Evolutionary conservation across 208 protist species (phyloP), one percentile per base, ranked within the genome.

Genomic region (Acanthamoeba rhysodes): DNA sequence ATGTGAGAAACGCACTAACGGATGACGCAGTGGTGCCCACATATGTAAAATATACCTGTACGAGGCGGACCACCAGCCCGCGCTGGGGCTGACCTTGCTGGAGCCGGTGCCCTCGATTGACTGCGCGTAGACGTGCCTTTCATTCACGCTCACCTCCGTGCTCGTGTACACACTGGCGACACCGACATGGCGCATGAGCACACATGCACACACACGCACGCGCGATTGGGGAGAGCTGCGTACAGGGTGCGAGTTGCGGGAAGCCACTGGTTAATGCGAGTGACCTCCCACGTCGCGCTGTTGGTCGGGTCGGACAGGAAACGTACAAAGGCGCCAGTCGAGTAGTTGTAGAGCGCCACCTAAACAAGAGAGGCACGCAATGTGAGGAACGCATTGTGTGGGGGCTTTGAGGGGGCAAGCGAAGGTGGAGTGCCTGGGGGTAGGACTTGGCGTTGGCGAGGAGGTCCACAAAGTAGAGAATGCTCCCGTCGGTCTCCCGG

Each of bases 291-390:
- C 27, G 70, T 80, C 24, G 70, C 70, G 70, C 32, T 80, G 32
- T 88, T 62, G 29, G 41, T 59, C 50, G 50, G 50, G 59, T 55
- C 80, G 18, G 80, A 88, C 10, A 88, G 53, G 80, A 64, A 66
- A 20, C 53, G 37, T 0, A 88, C n/a, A 27, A 88, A 64, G 41
- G 41, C 80, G 22, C 50, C 80, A 14, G 48, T 66, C 14, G 80
- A 88, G 45, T 64, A 88, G 80, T 88, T 88, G 50, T 88, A 88
- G 53, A 88, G 80, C 10, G 80, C 80, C 6, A 88, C 53, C 53
- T 88, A 6, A 22, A 55, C 48, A 88, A 9, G 70, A 1, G 16
- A 80, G 41, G 9, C 41, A 45, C 41, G 41, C 4, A 45, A 45
- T 45, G 41, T 45, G 27, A 68, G 62, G 62, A 68, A n/a, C 62